Evolutionary conservation across 257 asterid species (phyloP).

Genomic region (Solanum okadae): DNA sequence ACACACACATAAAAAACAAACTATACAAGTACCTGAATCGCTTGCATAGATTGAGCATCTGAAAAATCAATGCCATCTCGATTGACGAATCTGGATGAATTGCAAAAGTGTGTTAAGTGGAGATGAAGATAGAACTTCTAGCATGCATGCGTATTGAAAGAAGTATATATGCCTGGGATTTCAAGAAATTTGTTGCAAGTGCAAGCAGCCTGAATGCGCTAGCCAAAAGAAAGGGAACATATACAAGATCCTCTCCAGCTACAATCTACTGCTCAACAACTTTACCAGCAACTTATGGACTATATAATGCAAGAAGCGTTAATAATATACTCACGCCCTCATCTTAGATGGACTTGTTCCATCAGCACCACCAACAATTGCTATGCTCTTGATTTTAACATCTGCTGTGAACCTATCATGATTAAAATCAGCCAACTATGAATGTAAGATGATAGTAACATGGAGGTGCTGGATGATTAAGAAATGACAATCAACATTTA

Average conservation of each 20-base stretch:
- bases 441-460: background rate
- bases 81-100: constrained; percentile 64
- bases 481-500: background rate
- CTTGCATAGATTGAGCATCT: constrained; percentile 88
- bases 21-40: constrained; percentile 55
- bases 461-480: background rate
- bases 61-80: constrained; percentile 94
- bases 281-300: constrained; percentile 2
- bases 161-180: background rate
- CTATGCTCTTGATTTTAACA: constrained; percentile 90
- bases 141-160: background rate
- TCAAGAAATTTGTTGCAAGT: background rate
- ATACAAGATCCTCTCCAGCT: background rate
- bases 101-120: constrained; percentile 5
- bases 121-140: background rate
- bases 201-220: background rate
- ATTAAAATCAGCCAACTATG: background rate
- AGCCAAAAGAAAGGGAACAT: background rate
- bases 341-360: constrained; percentile 91
- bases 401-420: constrained; percentile 78
- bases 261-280: background rate
- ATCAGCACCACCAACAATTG: constrained; percentile 87
- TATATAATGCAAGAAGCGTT: constrained; percentile 3
- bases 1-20: too few relatives aligned
- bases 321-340: constrained; percentile 73